A percentile compares a stretch with the other conserved stretches of the same genome.
phyloP scores from a whole-genome alignment of 441 rosid species.

The Mallotus japonicus region DNA sequence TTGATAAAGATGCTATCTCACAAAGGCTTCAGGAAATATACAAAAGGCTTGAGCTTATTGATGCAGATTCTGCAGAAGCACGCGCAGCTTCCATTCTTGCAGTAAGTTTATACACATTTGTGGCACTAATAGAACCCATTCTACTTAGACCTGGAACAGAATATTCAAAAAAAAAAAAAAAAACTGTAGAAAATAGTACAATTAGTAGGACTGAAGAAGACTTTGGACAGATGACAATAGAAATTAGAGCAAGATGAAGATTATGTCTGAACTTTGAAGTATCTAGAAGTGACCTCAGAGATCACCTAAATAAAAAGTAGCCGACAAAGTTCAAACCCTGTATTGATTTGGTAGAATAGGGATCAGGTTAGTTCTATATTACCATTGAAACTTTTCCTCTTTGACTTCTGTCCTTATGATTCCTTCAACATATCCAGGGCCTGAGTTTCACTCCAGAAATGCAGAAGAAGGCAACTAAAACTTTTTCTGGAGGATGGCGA shows the following conservation, averaged over 20 bases:
- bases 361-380: not conserved
- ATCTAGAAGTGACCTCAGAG: not conserved
- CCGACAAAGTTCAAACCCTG: not conserved
- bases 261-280: not conserved
- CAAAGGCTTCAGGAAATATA: slow-evolving; percentile 82
- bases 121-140: slow-evolving; percentile 6
- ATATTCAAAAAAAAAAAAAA: too few species aligned
- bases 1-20: slow-evolving; percentile 57
- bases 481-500: slow-evolving; percentile 98
- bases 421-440: slow-evolving; percentile 56
- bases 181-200: not conserved
- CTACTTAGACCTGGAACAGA: slow-evolving; percentile 7
- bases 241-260: not conserved
- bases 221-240: slow-evolving; percentile 1
- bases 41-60: slow-evolving; percentile 91
- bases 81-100: slow-evolving; percentile 98
- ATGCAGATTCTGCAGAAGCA: slow-evolving; percentile 91
- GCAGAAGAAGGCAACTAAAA: slow-evolving; percentile 77
- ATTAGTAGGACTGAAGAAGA: not conserved
- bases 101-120: slow-evolving; percentile 44
- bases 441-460: slow-evolving; percentile 93
- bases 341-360: not conserved
- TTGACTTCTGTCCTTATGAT: slow-evolving; percentile 16
- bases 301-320: not conserved
- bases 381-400: not conserved